A percentile compares a stretch with the other conserved stretches of the same genome.
Evolutionary conservation across 495 filamentous ascomycete genomes (phyloP).

Genomic region (Hyaloscypha variabilis): DNA sequence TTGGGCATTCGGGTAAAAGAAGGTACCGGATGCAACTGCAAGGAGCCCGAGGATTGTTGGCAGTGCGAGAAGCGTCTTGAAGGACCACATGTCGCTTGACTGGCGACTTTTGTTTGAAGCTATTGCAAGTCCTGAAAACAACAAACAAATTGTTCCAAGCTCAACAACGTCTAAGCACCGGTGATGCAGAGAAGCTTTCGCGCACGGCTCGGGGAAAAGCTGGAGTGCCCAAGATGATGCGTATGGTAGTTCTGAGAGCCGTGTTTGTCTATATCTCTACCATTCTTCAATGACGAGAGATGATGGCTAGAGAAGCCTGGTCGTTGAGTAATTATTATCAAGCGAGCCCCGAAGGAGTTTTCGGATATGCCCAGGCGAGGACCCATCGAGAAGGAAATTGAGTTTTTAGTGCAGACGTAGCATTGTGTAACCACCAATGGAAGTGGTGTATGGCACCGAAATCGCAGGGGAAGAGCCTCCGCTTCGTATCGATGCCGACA

Average conservation of each 20-base stretch:
- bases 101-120: too few relatives aligned
- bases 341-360: neutral
- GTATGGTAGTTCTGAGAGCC: too few relatives aligned
- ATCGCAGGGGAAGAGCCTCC: neutral
- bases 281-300: too few relatives aligned
- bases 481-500: neutral
- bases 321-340: too few relatives aligned
- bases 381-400: neutral
- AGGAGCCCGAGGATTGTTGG: neutral
- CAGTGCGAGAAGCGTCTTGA: neutral
- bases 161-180: too few relatives aligned
- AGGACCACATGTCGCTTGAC: neutral
- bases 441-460: neutral
- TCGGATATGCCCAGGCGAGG: neutral
- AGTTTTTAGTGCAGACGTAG: neutral
- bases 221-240: too few relatives aligned
- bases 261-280: too few relatives aligned
- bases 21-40: constrained; percentile 12
- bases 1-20: constrained; percentile 37
- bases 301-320: too few relatives aligned
- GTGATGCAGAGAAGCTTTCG: too few relatives aligned
- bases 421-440: neutral
- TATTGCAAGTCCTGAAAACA: too few relatives aligned
- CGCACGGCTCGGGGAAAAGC: too few relatives aligned
- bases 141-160: too few relatives aligned